phyloP scores from a whole-genome alignment of 2,329 filamentous ascomycete species.

The Hymenoscyphus fructigenus region DNA sequence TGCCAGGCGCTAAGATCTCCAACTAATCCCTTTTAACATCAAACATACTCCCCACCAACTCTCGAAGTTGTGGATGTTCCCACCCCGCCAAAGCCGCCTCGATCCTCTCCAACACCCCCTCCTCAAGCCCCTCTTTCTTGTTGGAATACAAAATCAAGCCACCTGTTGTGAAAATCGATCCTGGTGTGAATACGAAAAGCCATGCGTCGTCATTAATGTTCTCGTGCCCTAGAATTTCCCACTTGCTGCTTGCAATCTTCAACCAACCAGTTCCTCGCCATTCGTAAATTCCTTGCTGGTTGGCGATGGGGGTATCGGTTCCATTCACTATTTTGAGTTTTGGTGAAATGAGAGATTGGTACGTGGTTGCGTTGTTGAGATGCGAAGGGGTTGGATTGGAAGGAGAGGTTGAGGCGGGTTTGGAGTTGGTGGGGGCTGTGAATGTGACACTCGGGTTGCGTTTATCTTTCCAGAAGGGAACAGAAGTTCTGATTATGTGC shows the following conservation, averaged over 20 bases:
- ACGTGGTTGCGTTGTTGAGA: not conserved
- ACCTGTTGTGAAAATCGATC: constrained; percentile 1
- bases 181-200: constrained; percentile 4
- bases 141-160: constrained; percentile 6
- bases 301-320: not conserved
- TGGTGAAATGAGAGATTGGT: not conserved
- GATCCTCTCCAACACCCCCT: not conserved
- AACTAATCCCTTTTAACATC: not conserved
- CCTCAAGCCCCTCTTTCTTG: not conserved
- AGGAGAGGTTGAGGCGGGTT: not conserved
- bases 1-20: not conserved
- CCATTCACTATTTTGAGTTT: not conserved
- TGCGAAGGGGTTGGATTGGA: not conserved
- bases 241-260: constrained; percentile 3
- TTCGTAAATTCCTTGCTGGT: constrained; percentile 1
- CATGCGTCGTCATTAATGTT: not conserved
- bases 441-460: constrained; percentile 1
- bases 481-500: not conserved
- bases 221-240: constrained; percentile 4
- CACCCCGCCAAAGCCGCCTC: not conserved
- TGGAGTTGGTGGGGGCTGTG: not conserved
- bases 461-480: constrained; percentile 6
- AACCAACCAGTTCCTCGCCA: not conserved
- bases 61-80: not conserved
- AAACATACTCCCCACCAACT: not conserved